These are phyloP conservation scores for Boletus tylopilopsis DNA, from an alignment of 768 basidiomycete species.

Conservation along the genomic window DNA sequence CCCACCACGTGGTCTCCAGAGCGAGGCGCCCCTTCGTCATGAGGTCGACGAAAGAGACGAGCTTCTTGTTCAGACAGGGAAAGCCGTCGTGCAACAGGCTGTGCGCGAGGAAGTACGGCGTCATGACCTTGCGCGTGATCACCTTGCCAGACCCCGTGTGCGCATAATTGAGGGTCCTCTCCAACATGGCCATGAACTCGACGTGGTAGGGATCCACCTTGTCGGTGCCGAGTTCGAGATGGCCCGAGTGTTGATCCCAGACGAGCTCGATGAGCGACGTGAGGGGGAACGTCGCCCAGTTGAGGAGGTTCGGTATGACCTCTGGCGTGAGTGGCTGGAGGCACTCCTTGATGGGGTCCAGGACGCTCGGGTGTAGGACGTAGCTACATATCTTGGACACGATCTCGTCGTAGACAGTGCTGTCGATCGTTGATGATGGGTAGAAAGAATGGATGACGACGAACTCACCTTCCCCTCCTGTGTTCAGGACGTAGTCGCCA, in stretches of 20 bases:
- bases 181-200: neutral
- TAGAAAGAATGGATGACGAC: too few species aligned
- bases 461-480: neutral
- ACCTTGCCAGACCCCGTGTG: neutral
- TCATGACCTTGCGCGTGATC: neutral
- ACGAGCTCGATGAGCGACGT: neutral
- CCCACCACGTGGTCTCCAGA: too few species aligned
- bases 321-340: neutral
- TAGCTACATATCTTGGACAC: neutral
- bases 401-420: neutral
- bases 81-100: neutral
- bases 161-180: neutral
- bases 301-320: neutral
- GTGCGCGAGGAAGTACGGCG: neutral
- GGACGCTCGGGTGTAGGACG: neutral
- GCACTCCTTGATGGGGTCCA: neutral
- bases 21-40: too few species aligned
- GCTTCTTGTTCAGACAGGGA: neutral
- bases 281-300: neutral
- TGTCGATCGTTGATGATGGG: neutral
- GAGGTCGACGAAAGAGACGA: too few species aligned
- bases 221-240: fast-evolving
- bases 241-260: neutral
- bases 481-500: too few species aligned
- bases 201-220: neutral